Evolutionary conservation across 2,329 filamentous ascomycete species (phyloP), one percentile per base, ranked within the genome.

Genomic region (Thelonectria olida): DNA sequence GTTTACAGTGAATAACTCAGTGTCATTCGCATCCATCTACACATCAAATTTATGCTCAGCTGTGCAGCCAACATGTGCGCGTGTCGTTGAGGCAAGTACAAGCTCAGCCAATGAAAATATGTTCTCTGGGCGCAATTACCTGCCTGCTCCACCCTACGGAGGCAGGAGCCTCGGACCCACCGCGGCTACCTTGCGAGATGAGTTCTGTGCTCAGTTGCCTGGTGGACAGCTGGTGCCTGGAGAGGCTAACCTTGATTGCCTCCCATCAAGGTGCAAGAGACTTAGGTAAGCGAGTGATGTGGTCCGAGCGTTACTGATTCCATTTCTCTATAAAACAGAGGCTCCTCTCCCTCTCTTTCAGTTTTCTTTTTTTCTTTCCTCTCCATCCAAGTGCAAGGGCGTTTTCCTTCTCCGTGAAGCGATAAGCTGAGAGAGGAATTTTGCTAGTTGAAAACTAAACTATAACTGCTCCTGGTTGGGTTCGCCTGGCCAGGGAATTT

Each of bases 361-460:
- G 12, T 20, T 27, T 71, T 74, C 66, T 76, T 78, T 79, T 76
- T 77, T 75, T 71, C 78, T 82, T 83, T 79, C 76, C 64, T 79
- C 80, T 71, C 75, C 78, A 85, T 85, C 83, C 81, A 72, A 83
- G 86, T 89, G 88, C 87, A 88, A 79, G 88, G 89, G 89, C 88
- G 85, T 89, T 88, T 79, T 79, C 78, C 77, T 79, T 79, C 77
- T 79, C 78, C 76, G 76, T 79, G 78, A 91, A 87, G 88, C 87
- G 85, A 88, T 88, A 85, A 78, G 78, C 78, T 79, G 88, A 90
- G 88, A 91, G 89, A 91, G 87, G 89, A 91, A 89, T 90, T 91
- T 91, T 91, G 89, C 89, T 91, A 90, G 89, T 92, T 92, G 89
- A 91, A 91, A 92, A 91, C 89, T 92, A 91, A 86, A 85, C 74